A percentile compares a stretch with the other conserved stretches of the same genome.
Conservation (phyloP, 1,284 basidiomycete species). For the Puccinia horiana region DNA sequence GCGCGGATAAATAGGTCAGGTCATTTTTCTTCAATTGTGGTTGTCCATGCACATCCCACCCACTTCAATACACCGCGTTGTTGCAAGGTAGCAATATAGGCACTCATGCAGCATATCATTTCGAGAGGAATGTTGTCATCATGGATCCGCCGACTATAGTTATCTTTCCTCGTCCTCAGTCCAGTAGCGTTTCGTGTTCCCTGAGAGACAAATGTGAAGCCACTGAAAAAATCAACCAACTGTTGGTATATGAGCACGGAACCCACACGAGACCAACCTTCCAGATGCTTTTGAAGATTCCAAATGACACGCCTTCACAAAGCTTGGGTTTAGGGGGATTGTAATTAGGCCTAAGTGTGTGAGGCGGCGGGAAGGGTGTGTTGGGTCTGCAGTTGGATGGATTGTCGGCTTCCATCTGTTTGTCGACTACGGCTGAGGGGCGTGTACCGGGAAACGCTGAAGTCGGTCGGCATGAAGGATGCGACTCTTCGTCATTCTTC, state of each 20-base stretch:
- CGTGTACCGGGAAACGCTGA: too few relatives aligned
- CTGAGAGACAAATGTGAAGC: neutral
- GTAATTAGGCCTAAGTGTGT: conserved; percentile 25
- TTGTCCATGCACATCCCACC: neutral
- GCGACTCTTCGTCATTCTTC: neutral
- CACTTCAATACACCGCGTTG: conserved; percentile 29
- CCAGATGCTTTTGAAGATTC: conserved; percentile 17
- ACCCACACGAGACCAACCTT: neutral
- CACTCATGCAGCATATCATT: conserved; percentile 36
- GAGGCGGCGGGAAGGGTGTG: conserved; percentile 28
- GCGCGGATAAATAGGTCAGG: neutral
- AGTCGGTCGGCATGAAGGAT: neutral
- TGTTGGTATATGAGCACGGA: neutral
- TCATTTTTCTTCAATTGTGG: neutral
- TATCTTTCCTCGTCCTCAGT: conserved; percentile 6
- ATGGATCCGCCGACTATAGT: neutral
- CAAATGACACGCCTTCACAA: conserved; percentile 1
- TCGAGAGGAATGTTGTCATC: conserved; percentile 45
- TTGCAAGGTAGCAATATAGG: conserved; percentile 30
- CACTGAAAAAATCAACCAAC: neutral
- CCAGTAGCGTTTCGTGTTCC: conserved; percentile 15
- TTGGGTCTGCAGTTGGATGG: neutral
- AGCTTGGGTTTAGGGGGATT: conserved; percentile 28
- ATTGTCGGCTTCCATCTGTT: neutral
- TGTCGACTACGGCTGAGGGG: neutral